Base-by-base conservation (phyloP, 768 basidiomycete species). In the Phlebiopsis flavidoalba region DNA sequence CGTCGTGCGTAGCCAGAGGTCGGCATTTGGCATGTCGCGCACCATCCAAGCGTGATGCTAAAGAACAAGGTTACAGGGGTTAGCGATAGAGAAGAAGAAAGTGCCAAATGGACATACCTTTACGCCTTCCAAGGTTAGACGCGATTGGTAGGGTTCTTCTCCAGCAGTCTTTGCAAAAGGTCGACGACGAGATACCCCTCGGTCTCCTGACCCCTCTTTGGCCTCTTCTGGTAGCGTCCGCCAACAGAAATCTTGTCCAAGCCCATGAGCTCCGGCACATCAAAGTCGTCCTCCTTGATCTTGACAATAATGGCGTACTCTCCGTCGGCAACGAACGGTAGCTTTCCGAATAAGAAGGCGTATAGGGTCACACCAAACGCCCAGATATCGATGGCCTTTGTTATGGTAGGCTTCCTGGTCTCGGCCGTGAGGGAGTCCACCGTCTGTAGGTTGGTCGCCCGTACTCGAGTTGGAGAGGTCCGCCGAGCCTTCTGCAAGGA, bases 301-400 rank as follows among this genome's bases (percentile, higher is more conserved):
- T 87, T 80, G 57, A 83, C 76, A 74, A 95, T 96, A 55, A 97
- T 74, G 58, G 80, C 81, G 71, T 84, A 97, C 73, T 95, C 91
- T 48, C 78, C 82, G 31, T 65, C 67, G 0, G 81, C 81, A 33
- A 77, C 75, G 73, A 95, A 98, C 1, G 96, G 96, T 1, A 89
- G 84, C 59, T 76, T 78, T 10, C 94, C 97, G 65, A 96, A 98
- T 1, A 98, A 81, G 50, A 98, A 83, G 70, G 95, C 96, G 74
- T 93, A 98, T 5, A 98, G 78, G 1, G 97, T 99, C 33, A 98
- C 90, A 22, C 97, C 97, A 2, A 99, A 82, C 0, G 97, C 96
- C 97, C 97, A 99, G 36, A 99, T 84, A 69, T 99, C 97, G 70
- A 98, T 96, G 3, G 93, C 87, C 71, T 95, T 93, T 45, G 93